phyloP scores from a whole-genome alignment of 2,329 filamentous ascomycete species.

The Chrysoporthe cubensis region DNA sequence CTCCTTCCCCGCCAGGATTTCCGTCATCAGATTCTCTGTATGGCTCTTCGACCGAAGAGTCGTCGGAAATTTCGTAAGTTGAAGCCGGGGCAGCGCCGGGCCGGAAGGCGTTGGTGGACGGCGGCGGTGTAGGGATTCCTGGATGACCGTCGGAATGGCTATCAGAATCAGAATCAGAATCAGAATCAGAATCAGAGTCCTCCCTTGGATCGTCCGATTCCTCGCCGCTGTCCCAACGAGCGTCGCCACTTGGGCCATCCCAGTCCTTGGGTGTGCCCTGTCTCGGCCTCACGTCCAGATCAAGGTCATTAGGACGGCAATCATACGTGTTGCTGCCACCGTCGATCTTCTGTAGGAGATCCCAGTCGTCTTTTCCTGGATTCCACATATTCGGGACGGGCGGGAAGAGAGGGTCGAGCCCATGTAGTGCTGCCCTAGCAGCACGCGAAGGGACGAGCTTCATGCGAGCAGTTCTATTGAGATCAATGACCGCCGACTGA shows the following conservation, averaged over 20 bases:
- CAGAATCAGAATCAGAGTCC: neutral
- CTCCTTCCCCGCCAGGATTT: too few relatives aligned
- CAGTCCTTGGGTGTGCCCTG: neutral
- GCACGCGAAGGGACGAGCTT: neutral
- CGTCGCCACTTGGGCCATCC: neutral
- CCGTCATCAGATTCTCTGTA: neutral
- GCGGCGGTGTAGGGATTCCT: neutral
- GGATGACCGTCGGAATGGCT: neutral
- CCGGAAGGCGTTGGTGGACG: neutral
- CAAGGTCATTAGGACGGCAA: slow-evolving; percentile 5
- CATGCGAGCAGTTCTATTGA: slow-evolving; percentile 9
- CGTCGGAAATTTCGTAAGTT: neutral
- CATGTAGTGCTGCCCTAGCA: neutral
- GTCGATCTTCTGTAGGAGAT: neutral
- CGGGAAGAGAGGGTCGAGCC: slow-evolving; percentile 1
- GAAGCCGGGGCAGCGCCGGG: neutral
- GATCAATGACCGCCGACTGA: neutral
- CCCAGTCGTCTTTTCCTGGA: neutral
- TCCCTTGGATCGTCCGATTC: neutral
- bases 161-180: neutral
- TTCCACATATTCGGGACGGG: neutral
- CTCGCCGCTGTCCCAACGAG: neutral
- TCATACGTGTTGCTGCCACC: neutral
- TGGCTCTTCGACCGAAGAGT: neutral
- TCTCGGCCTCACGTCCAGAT: neutral